phyloP scores from a whole-genome alignment of 2,329 filamentous ascomycete species.

The Diaporthe velutina region DNA sequence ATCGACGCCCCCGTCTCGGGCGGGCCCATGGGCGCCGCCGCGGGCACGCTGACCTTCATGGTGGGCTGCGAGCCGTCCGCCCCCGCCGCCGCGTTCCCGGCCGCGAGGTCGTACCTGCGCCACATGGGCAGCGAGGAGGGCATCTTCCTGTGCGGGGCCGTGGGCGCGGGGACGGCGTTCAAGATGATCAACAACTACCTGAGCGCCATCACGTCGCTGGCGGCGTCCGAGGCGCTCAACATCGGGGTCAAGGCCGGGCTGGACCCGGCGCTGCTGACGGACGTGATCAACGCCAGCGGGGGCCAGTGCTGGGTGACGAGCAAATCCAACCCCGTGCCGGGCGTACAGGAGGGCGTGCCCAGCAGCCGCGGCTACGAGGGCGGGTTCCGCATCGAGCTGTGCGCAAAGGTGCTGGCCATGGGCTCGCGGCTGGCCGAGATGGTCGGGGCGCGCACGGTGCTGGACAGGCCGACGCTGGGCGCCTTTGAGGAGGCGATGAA shows the following conservation, averaged over 20 bases:
- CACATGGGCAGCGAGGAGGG: constrained; percentile 64
- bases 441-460: constrained; percentile 47
- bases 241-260: constrained; percentile 54
- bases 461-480: constrained; percentile 45
- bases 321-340: constrained; percentile 49
- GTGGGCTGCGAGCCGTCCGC: constrained; percentile 51
- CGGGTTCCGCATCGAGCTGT: constrained; percentile 50
- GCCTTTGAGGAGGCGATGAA: constrained; percentile 47
- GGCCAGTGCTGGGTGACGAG: constrained; percentile 58
- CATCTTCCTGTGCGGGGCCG: constrained; percentile 73
- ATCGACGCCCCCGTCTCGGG: constrained; percentile 54
- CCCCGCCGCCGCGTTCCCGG: constrained; percentile 63
- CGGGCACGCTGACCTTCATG: constrained; percentile 53
- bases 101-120: constrained; percentile 67
- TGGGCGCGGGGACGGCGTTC: constrained; percentile 74
- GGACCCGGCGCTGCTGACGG: constrained; percentile 63
- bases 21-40: constrained; percentile 51
- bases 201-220: constrained; percentile 75
- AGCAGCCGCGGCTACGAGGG: constrained; percentile 48
- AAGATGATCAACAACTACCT: constrained; percentile 84
- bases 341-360: constrained; percentile 47
- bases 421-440: constrained; percentile 45
- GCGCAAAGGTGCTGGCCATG: constrained; percentile 48
- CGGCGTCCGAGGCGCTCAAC: constrained; percentile 53
- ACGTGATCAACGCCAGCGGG: constrained; percentile 78